Base-by-base conservation (phyloP, 768 basidiomycete species). In the Clathrus columnatus region DNA sequence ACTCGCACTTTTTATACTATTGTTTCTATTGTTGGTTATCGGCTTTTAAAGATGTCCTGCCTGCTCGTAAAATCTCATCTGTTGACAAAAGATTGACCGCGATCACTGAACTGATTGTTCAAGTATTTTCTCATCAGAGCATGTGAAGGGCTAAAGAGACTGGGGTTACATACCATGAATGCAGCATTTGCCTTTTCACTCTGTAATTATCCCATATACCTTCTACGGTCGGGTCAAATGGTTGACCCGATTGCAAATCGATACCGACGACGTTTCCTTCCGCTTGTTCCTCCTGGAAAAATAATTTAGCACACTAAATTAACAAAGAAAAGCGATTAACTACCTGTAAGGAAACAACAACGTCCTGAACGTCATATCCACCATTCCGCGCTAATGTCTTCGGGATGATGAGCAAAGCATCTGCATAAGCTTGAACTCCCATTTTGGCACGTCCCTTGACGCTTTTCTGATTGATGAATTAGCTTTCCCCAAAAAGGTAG, bases 121-220 rank as follows among this genome's bases (percentile, higher is more conserved):
- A n/a, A 53, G 61, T 50, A 59, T n/a, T 2, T 26, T 26, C 30
- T 57, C 48, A 60, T 66, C 60, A 66, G 68, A 57, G 59, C 64
- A 44, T 42, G 60, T 61, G 51, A 63, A 57, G 61, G 52, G 52
- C 60, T 54, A 30, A 32, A 59, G 51, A 44, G 48, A 7, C 56
- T 23, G 43, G 53, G 57, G 30, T 28, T 18, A 73, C 83, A 67
- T 62, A 93, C 92, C 90, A 91, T 65, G 92, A 95, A 67, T 97
- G 94, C 46, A 99, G 72, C 92, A 99, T 96, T 68, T 99, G 96
- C 58, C 95, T 78, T 76, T 99, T 99, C 58, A 99, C 96, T 61
- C 96, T 78, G 67, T 96, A 98, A 72, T 97, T 98, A 68, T 99
- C 96, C 94, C 94, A 99, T 24, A 99, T 84, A 32, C 96, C 96